Conservation (phyloP, 352 stramenopile genomes). For the Phytophthora citrophthora region DNA sequence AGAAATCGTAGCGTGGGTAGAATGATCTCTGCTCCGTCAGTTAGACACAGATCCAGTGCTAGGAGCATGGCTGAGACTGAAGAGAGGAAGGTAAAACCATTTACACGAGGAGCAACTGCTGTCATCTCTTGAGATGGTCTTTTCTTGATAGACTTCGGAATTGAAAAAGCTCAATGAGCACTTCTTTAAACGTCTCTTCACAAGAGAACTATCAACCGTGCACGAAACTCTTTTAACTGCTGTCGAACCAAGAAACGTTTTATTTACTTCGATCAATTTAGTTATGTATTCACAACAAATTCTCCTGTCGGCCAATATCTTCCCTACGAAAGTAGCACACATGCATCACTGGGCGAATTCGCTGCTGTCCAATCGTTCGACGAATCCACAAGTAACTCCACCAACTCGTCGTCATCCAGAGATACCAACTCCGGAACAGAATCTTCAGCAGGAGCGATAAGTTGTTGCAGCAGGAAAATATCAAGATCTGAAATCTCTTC, state of each 20-base stretch:
- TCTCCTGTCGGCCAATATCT: neutral
- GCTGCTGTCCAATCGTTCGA: neutral
- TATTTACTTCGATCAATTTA: too few species aligned
- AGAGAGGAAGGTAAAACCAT: neutral
- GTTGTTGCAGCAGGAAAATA: slow-evolving; percentile 5
- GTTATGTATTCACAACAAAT: too few species aligned
- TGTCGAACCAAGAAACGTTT: too few species aligned
- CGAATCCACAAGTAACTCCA: slow-evolving; percentile 6
- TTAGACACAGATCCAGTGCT: slow-evolving; percentile 7
- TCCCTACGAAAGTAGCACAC: neutral
- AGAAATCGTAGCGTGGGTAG: slow-evolving; percentile 24
- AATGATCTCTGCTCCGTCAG: slow-evolving; percentile 1
- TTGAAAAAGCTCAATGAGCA: too few species aligned
- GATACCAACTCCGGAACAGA: neutral
- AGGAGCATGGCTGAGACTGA: slow-evolving; percentile 8
- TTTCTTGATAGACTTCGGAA: neutral
- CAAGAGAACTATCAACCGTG: too few species aligned
- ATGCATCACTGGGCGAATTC: neutral
- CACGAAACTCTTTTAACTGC: too few species aligned
- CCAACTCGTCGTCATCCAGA: slow-evolving; percentile 6
- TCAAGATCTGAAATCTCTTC: slow-evolving; percentile 1
- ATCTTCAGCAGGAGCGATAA: neutral
- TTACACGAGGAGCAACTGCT: too few species aligned
- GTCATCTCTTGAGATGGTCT: too few species aligned
- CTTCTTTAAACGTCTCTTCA: too few species aligned